These are phyloP conservation scores for Lobosporangium transversale DNA, from an alignment of 192 early-diverging fungal genomes.

Conservation along the genomic window DNA sequence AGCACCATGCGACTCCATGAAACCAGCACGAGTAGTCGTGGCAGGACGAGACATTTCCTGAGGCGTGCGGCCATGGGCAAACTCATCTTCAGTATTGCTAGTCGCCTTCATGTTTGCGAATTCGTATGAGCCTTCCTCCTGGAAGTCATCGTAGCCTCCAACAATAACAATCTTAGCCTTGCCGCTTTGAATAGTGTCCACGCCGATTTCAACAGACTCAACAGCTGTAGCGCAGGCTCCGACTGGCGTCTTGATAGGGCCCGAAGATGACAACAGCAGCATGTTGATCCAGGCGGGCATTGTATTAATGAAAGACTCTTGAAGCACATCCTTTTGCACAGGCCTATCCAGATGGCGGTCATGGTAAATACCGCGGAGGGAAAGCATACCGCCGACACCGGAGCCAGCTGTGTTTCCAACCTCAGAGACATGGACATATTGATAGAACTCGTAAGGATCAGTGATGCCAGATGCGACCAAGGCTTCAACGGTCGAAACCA, in stretches of 20 bases:
- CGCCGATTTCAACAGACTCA: slow-evolving; percentile 90
- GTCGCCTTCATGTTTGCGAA: slow-evolving; percentile 98
- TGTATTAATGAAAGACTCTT: slow-evolving; percentile 96
- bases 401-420: slow-evolving; percentile 92
- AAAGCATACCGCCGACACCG: slow-evolving; percentile 87
- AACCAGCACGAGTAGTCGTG: slow-evolving; percentile 87
- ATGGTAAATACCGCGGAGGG: slow-evolving; percentile 82
- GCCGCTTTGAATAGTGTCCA: slow-evolving; percentile 88
- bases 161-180: slow-evolving; percentile 95
- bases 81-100: slow-evolving; percentile 83
- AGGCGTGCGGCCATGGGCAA: slow-evolving; percentile 86
- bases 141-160: slow-evolving; percentile 94
- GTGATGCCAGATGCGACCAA: slow-evolving; percentile 91
- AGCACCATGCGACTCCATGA: slow-evolving; percentile 93
- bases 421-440: slow-evolving; percentile 95
- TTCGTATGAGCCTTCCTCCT: slow-evolving; percentile 92
- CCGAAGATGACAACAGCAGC: slow-evolving; percentile 91
- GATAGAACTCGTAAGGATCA: slow-evolving; percentile 97
- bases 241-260: slow-evolving; percentile 93
- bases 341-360: slow-evolving; percentile 83
- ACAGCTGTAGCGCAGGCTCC: slow-evolving; percentile 95
- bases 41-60: slow-evolving; percentile 92
- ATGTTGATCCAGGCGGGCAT: slow-evolving; percentile 98
- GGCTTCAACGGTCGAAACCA: slow-evolving; percentile 93
- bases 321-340: slow-evolving; percentile 91